These are phyloP conservation scores for Cynanchum wilfordii DNA, from an alignment of 257 asterid species.

Conservation along the genomic window DNA sequence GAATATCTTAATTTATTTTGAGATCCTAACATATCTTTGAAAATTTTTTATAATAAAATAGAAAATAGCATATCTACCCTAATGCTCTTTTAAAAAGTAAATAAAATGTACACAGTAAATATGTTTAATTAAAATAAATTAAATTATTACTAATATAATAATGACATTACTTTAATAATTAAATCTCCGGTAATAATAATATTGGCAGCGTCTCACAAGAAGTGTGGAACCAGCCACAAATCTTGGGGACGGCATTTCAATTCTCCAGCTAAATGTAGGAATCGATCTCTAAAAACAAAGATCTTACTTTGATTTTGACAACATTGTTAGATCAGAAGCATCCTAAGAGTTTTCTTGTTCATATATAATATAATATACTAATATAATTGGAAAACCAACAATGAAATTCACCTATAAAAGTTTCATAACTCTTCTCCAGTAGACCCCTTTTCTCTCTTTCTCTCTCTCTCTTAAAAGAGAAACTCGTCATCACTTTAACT, in stretches of 20 bases:
- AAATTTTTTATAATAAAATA: too few species aligned
- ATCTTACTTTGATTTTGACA: background rate
- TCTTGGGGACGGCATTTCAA: background rate
- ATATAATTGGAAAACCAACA: background rate
- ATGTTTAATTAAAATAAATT: too few species aligned
- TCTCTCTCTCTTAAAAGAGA: background rate
- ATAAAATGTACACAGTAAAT: too few species aligned
- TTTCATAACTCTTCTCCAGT: background rate
- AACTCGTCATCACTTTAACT: background rate
- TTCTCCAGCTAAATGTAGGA: background rate
- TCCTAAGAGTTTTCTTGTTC: slow-evolving; percentile 14
- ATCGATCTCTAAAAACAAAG: slow-evolving; percentile 9
- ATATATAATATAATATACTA: background rate
- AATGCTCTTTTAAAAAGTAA: too few species aligned
- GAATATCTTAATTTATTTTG: too few species aligned
- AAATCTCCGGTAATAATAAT: too few species aligned
- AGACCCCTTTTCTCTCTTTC: slow-evolving; percentile 10
- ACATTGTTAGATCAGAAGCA: slow-evolving; percentile 15
- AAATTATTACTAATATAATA: too few species aligned
- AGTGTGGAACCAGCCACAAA: background rate
- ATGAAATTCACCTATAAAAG: slow-evolving; percentile 4
- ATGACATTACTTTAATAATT: too few species aligned
- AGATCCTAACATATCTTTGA: too few species aligned
- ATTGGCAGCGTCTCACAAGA: background rate
- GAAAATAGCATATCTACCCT: too few species aligned